Conservation (phyloP, 2,329 filamentous ascomycete species). For the Trichoderma sp. region DNA sequence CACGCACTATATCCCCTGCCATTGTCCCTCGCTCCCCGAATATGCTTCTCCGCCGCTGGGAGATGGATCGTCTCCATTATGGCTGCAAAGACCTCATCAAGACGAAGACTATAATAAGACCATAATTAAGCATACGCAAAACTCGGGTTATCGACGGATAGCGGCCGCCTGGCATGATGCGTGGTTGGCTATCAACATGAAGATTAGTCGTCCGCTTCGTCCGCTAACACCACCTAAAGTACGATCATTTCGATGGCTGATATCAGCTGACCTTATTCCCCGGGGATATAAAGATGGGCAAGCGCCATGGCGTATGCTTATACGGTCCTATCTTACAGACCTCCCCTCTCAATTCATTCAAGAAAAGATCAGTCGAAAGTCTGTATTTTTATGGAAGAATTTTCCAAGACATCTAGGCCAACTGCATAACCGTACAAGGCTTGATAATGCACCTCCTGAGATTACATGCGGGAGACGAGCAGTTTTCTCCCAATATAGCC, state of each 20-base stretch:
- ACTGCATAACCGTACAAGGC: not conserved
- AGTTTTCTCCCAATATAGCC: not conserved
- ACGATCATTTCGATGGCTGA: constrained; percentile 6
- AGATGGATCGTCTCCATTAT: constrained; percentile 1
- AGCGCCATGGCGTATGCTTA: constrained; percentile 13
- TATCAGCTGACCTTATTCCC: constrained; percentile 5
- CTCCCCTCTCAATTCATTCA: not conserved
- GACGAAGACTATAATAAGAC: constrained; percentile 7
- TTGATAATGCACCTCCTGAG: constrained; percentile 7
- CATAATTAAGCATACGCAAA: not conserved
- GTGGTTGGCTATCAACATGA: not conserved
- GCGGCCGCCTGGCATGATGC: not conserved
- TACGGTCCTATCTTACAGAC: not conserved
- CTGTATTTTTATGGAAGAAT: not conserved
- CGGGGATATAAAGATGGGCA: constrained; percentile 5
- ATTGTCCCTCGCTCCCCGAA: constrained; percentile 11
- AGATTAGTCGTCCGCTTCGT: not conserved
- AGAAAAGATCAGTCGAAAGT: not conserved
- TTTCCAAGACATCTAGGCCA: not conserved
- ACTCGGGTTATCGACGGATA: not conserved
- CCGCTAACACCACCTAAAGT: not conserved
- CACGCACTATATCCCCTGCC: constrained; percentile 16
- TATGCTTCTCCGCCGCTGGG: constrained; percentile 1
- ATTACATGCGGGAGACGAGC: constrained; percentile 11
- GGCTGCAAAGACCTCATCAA: constrained; percentile 6